Evolutionary conservation across 768 basidiomycete species (phyloP).

Genomic region (Austroboletus eburneus): DNA sequence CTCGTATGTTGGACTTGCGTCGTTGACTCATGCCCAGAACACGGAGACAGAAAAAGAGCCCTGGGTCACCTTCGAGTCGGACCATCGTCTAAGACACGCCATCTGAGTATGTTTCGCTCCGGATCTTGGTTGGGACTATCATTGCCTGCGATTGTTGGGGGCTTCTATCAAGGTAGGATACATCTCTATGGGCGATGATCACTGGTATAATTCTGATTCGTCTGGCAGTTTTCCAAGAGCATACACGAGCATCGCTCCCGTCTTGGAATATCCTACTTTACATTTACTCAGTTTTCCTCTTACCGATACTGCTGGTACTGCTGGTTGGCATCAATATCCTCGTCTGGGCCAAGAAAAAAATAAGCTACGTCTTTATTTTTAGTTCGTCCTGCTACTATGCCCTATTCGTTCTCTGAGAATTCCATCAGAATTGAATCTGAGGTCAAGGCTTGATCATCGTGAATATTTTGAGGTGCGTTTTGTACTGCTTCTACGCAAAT

Average conservation of each 20-base stretch:
- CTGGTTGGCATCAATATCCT: slow-evolving; percentile 81
- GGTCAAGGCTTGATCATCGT: slow-evolving; percentile 70
- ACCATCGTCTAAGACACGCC: slow-evolving; percentile 50
- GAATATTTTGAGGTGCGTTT: slow-evolving; percentile 64
- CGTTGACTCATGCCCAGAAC: slow-evolving; percentile 32
- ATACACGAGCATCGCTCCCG: slow-evolving; percentile 51
- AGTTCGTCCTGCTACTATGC: slow-evolving; percentile 38
- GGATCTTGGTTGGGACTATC: slow-evolving; percentile 72
- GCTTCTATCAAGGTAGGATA: slow-evolving; percentile 52
- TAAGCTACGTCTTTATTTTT: slow-evolving; percentile 95
- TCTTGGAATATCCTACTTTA: slow-evolving; percentile 73
- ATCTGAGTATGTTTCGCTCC: slow-evolving; percentile 69
- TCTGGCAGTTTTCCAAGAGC: slow-evolving; percentile 48
- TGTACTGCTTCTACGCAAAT: slow-evolving; percentile 4
- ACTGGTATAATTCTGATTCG: background rate
- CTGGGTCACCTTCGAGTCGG: slow-evolving; percentile 58
- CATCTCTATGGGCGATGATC: background rate
- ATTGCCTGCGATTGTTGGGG: slow-evolving; percentile 61
- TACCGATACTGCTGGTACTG: slow-evolving; percentile 73
- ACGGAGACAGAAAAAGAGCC: slow-evolving; percentile 79
- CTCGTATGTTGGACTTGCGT: background rate
- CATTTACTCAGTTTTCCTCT: slow-evolving; percentile 68
- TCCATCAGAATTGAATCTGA: slow-evolving; percentile 58
- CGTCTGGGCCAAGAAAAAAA: slow-evolving; percentile 69
- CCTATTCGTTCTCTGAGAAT: slow-evolving; percentile 5